These are phyloP conservation scores for Colletotrichum spinosum DNA, from an alignment of 2,329 filamentous ascomycete genomes.

Conservation along the genomic window DNA sequence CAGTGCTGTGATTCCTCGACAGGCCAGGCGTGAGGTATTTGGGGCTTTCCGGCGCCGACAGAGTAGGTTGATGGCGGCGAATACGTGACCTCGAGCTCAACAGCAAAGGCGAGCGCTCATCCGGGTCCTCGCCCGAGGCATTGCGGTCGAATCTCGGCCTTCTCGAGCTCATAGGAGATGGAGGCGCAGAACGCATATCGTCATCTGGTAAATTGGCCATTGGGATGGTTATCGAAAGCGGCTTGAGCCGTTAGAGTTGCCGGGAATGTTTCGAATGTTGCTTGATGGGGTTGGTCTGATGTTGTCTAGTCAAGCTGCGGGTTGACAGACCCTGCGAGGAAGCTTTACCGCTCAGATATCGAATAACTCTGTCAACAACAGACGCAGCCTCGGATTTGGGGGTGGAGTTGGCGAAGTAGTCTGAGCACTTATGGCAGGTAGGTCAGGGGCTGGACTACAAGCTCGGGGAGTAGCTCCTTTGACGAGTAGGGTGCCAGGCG, in stretches of 20 bases:
- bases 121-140: constrained; percentile 40
- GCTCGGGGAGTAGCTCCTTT: not conserved
- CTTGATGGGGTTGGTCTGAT: not conserved
- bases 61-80: constrained; percentile 46
- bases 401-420: not conserved
- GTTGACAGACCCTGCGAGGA: not conserved
- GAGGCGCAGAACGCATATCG: constrained; percentile 31
- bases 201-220: constrained; percentile 32
- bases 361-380: not conserved
- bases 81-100: constrained; percentile 54
- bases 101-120: constrained; percentile 60
- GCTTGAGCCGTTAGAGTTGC: constrained; percentile 28
- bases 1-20: constrained; percentile 57
- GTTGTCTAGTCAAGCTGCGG: not conserved
- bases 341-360: not conserved
- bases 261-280: constrained; percentile 14
- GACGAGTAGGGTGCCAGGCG: constrained; percentile 9
- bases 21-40: constrained; percentile 39
- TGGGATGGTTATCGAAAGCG: constrained; percentile 8
- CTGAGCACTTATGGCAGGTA: not conserved
- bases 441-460: constrained; percentile 10
- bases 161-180: constrained; percentile 33
- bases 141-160: constrained; percentile 34
- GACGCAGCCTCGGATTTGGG: constrained; percentile 8
- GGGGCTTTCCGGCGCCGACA: constrained; percentile 36